phyloP scores from a whole-genome alignment of 768 basidiomycete species.

The Erythrobasidium yunnanense region DNA sequence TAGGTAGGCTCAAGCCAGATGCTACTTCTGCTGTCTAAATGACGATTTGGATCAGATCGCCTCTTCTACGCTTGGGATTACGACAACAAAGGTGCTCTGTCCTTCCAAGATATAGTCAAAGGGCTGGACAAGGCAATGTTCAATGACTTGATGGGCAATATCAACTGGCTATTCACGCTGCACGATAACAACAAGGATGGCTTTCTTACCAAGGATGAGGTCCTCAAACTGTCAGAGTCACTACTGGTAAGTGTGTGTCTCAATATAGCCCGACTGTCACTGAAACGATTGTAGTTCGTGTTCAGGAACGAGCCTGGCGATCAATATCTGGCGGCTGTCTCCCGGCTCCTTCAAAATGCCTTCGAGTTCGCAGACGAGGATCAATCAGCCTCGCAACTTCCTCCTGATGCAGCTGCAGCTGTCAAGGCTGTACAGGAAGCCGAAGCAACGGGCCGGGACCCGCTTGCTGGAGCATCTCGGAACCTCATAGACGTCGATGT shows the following conservation, averaged over 20 bases:
- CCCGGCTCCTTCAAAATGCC: constrained; percentile 76
- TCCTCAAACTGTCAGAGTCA: constrained; percentile 85
- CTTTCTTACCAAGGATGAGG: constrained; percentile 87
- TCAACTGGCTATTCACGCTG: constrained; percentile 95
- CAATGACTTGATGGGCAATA: constrained; percentile 95
- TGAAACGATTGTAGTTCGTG: constrained; percentile 60
- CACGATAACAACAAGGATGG: constrained; percentile 88
- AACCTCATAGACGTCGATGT: constrained; percentile 36
- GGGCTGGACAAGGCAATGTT: constrained; percentile 87
- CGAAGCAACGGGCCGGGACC: background rate
- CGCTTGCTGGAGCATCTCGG: background rate
- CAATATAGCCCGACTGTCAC: background rate
- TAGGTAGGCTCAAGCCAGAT: constrained; percentile 41
- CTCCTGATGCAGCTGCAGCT: constrained; percentile 44
- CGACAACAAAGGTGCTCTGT: constrained; percentile 66
- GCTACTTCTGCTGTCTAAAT: too few relatives aligned
- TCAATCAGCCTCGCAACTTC: constrained; percentile 57
- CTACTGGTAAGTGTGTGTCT: constrained; percentile 56
- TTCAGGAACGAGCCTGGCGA: constrained; percentile 96
- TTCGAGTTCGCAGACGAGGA: constrained; percentile 64
- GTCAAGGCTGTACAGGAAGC: background rate
- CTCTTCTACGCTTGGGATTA: constrained; percentile 93
- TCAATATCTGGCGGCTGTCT: constrained; percentile 88
- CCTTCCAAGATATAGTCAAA: constrained; percentile 82
- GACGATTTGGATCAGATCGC: too few relatives aligned